These are phyloP conservation scores for Brassica cretica DNA, from an alignment of 345 rosid species.

Conservation along the genomic window DNA sequence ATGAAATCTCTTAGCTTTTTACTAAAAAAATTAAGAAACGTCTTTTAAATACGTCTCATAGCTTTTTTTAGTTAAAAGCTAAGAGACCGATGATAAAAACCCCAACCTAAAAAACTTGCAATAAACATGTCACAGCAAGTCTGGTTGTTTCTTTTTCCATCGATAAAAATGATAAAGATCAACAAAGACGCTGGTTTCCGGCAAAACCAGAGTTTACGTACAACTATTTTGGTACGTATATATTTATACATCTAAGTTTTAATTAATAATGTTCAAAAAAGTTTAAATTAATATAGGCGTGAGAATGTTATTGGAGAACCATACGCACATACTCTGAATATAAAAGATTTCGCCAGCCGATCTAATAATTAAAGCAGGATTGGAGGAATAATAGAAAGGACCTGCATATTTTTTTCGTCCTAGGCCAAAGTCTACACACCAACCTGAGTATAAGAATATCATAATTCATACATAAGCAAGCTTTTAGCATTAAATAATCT, in stretches of 20 bases:
- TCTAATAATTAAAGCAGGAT: slow-evolving; percentile 4
- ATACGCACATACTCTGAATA: slow-evolving; percentile 25
- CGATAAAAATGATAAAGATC: slow-evolving; percentile 9
- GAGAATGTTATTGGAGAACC: slow-evolving; percentile 8
- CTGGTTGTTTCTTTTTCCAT: neutral
- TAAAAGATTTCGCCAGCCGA: slow-evolving; percentile 28
- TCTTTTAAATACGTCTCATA: too few species aligned
- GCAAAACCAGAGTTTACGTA: slow-evolving; percentile 22
- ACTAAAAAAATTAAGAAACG: too few species aligned
- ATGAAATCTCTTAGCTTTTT: too few species aligned
- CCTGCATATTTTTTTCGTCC: slow-evolving; percentile 11
- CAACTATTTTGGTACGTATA: slow-evolving; percentile 8
- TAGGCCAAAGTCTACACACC: slow-evolving; percentile 26
- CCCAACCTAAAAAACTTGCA: too few species aligned
- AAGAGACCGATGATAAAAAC: too few species aligned
- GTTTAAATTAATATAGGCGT: neutral
- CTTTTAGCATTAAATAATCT: neutral
- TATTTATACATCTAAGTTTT: neutral
- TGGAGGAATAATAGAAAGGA: slow-evolving; percentile 14
- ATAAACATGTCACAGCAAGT: too few species aligned
- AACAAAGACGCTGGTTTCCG: slow-evolving; percentile 21
- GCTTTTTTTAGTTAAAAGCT: too few species aligned
- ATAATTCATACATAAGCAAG: neutral
- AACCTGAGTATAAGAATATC: neutral
- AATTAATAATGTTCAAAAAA: too few species aligned